A percentile compares a stretch with the other conserved stretches of the same genome.
phyloP scores from a whole-genome alignment of 352 stramenopile species.

The Sclerospora graminicola region DNA sequence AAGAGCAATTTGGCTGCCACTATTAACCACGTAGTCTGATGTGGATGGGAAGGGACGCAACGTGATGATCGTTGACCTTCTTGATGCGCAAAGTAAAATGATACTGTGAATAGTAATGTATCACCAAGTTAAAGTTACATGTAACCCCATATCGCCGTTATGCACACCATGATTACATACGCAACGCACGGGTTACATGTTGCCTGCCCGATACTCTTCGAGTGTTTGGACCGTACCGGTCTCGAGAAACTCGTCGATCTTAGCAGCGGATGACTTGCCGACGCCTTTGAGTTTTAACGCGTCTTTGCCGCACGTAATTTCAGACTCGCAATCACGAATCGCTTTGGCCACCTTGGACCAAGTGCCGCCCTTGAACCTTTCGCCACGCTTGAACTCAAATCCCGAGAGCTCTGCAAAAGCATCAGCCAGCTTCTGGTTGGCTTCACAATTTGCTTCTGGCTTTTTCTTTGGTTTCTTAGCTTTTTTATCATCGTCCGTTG shows the following conservation, averaged over 20 bases:
- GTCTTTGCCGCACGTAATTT: slow-evolving; percentile 64
- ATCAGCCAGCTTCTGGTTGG: slow-evolving; percentile 64
- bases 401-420: slow-evolving; percentile 74
- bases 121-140: no score
- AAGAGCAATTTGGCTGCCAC: no score
- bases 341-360: slow-evolving; percentile 85
- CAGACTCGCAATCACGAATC: slow-evolving; percentile 54
- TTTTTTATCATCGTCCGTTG: slow-evolving; percentile 37
- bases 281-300: slow-evolving; percentile 78
- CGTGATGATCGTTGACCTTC: no score
- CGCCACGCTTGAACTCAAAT: slow-evolving; percentile 83
- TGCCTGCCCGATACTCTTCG: slow-evolving; percentile 77
- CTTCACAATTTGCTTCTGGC: slow-evolving; percentile 33
- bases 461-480: slow-evolving; percentile 56
- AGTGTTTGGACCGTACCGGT: slow-evolving; percentile 68
- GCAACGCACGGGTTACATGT: slow-evolving; percentile 64
- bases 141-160: no score
- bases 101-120: no score
- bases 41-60: no score
- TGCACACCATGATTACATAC: no score
- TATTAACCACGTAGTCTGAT: no score
- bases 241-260: slow-evolving; percentile 84
- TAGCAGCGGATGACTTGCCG: slow-evolving; percentile 64
- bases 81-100: no score
- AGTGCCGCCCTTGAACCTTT: slow-evolving; percentile 79